Evolutionary conservation across 2,329 filamentous ascomycete species (phyloP).

Genomic region (Calonectria henricotiae): DNA sequence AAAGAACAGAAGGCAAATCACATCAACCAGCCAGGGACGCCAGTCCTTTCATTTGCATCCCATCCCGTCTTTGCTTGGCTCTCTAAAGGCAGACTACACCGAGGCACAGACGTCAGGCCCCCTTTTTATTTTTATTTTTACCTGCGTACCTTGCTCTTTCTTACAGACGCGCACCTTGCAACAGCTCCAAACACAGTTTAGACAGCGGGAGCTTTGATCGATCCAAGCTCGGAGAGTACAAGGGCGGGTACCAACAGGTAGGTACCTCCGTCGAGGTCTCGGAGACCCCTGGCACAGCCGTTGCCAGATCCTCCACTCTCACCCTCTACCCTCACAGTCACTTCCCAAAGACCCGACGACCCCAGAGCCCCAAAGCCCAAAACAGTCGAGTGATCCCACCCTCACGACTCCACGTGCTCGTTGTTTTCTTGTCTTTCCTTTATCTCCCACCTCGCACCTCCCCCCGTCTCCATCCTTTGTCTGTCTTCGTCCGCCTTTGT

Average conservation of each 20-base stretch:
- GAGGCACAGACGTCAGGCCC: constrained; percentile 30
- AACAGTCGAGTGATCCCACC: constrained; percentile 38
- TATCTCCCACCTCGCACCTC: constrained; percentile 35
- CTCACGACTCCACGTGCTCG: constrained; percentile 53
- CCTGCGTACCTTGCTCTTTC: neutral
- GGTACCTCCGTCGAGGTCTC: constrained; percentile 29
- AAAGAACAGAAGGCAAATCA: neutral
- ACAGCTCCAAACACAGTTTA: constrained; percentile 21
- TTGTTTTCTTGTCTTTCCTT: constrained; percentile 49
- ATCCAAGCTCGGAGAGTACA: constrained; percentile 20
- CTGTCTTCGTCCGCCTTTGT: constrained; percentile 16
- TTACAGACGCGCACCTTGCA: constrained; percentile 1
- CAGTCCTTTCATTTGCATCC: constrained; percentile 53
- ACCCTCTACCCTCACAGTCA: constrained; percentile 11
- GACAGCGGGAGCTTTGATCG: constrained; percentile 16
- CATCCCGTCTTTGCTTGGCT: constrained; percentile 38
- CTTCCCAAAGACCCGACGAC: constrained; percentile 24
- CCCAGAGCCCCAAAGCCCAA: constrained; percentile 32
- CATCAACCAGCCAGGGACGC: constrained; percentile 28
- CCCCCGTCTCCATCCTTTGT: constrained; percentile 31
- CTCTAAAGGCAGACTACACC: constrained; percentile 35
- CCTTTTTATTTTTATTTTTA: constrained; percentile 33
- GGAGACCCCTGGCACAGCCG: constrained; percentile 36
- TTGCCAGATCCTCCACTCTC: constrained; percentile 27
- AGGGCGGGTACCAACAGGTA: constrained; percentile 18